Percentiles rank a stretch among this genome's conserved stretches.
Conservation (phyloP, 805 yeast species). For the Metschnikowia dekortorum region DNA sequence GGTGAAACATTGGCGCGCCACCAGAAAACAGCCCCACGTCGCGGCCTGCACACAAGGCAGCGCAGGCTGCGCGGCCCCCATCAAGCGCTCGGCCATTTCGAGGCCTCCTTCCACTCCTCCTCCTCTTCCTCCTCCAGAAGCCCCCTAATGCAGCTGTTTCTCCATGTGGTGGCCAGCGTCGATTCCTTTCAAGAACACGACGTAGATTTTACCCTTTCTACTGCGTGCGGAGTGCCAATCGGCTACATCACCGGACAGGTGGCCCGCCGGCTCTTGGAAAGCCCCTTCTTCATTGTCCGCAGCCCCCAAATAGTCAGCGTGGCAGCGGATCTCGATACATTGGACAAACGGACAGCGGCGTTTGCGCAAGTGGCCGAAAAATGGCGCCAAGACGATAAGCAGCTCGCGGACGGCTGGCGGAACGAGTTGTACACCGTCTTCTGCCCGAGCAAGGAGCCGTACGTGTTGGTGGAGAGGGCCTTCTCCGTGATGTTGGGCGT, state of each 20-base stretch:
- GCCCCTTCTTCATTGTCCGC: neutral
- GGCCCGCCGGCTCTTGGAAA: constrained; percentile 19
- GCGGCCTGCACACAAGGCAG: no score
- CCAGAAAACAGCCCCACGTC: no score
- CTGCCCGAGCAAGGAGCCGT: constrained; percentile 50
- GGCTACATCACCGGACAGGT: constrained; percentile 28
- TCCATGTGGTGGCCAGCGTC: constrained; percentile 21
- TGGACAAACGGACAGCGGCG: constrained; percentile 38
- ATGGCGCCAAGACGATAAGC: constrained; percentile 32
- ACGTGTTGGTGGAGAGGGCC: constrained; percentile 74
- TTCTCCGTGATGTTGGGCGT: constrained; percentile 80
- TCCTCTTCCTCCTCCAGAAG: neutral
- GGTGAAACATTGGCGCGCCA: no score
- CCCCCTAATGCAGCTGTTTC: constrained; percentile 1
- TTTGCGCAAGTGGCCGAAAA: constrained; percentile 40
- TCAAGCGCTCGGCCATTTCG: no score
- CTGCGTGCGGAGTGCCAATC: constrained; percentile 27
- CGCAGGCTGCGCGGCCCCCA: no score
- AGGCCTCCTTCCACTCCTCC: neutral
- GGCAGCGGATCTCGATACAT: constrained; percentile 17
- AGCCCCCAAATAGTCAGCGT: constrained; percentile 1
- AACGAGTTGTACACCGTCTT: constrained; percentile 75
- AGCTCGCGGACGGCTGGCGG: constrained; percentile 69
- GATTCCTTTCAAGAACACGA: constrained; percentile 28
- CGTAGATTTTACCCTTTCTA: constrained; percentile 20